Percentiles rank a stretch among this genome's conserved stretches.
Conservation (phyloP, 345 rosid genomes). For the Lepidium aucheri region DNA sequence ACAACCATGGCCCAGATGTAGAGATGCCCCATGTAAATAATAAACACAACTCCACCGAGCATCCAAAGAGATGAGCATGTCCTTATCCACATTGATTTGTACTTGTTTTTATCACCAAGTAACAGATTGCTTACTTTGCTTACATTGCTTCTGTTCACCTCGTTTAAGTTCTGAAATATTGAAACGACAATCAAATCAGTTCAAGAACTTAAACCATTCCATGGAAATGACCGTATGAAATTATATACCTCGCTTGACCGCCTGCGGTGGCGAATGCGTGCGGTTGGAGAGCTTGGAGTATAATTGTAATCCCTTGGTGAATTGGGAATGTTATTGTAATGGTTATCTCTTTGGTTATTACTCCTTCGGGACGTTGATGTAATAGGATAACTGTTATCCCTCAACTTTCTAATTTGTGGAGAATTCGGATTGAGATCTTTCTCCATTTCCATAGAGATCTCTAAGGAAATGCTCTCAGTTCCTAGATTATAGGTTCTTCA, state of each 20-base stretch:
- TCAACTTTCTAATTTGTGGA: slow-evolving; percentile 18
- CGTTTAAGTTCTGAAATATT: slow-evolving; percentile 26
- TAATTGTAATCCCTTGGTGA: slow-evolving; percentile 27
- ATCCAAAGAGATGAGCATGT: slow-evolving; percentile 81
- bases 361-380: slow-evolving; percentile 10
- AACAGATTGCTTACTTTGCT: slow-evolving; percentile 56
- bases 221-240: background rate
- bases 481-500: background rate
- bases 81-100: slow-evolving; percentile 68
- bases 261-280: slow-evolving; percentile 34
- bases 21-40: slow-evolving; percentile 90
- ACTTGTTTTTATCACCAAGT: slow-evolving; percentile 60
- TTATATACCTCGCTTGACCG: slow-evolving; percentile 33
- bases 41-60: slow-evolving; percentile 59
- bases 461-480: background rate
- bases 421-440: slow-evolving; percentile 12
- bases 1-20: slow-evolving; percentile 87
- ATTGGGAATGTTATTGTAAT: slow-evolving; percentile 9
- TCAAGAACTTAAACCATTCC: background rate
- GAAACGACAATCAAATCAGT: background rate
- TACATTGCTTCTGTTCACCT: slow-evolving; percentile 53
- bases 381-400: slow-evolving; percentile 10
- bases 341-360: slow-evolving; percentile 26
- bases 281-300: slow-evolving; percentile 28
- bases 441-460: slow-evolving; percentile 10